A percentile compares a stretch with the other conserved stretches of the same genome.
phyloP scores from a whole-genome alignment of 306 rosid species.

The Begonia loranthoides region DNA sequence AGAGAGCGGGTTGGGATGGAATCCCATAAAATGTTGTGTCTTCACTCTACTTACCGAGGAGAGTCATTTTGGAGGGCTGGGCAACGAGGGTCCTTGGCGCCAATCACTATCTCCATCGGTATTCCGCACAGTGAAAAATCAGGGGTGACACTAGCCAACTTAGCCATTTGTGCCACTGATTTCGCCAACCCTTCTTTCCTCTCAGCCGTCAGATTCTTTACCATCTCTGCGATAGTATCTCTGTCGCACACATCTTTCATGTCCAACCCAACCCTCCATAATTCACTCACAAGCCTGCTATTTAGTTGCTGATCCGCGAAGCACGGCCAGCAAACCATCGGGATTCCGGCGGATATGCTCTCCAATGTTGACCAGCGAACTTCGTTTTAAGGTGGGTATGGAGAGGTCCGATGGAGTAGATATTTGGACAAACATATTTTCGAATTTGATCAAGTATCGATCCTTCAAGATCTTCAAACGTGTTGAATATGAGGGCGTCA shows the following conservation, averaged over 20 bases:
- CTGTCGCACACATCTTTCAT: constrained; percentile 12
- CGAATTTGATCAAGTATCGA: constrained; percentile 1
- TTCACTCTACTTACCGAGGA: too few species aligned
- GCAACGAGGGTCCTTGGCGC: too few species aligned
- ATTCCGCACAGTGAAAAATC: too few species aligned
- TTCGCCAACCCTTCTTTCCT: constrained; percentile 11
- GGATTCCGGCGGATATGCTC: constrained; percentile 16
- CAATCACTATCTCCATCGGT: too few species aligned
- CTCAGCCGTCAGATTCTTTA: constrained; percentile 14
- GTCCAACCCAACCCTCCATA: constrained; percentile 20
- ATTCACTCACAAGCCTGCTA: constrained; percentile 20
- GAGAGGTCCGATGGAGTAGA: constrained; percentile 13
- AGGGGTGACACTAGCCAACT: constrained; percentile 16
- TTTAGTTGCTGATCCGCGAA: constrained; percentile 12
- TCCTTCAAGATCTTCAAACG: constrained; percentile 5
- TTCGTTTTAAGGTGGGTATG: constrained; percentile 6
- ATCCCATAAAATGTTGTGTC: too few species aligned
- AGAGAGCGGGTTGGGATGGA: too few species aligned
- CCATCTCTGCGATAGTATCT: constrained; percentile 6
- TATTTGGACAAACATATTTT: background rate
- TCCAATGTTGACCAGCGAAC: constrained; percentile 12
- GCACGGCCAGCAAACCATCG: constrained; percentile 25
- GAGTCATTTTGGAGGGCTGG: too few species aligned
- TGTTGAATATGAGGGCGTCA: constrained; percentile 7
- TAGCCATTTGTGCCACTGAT: constrained; percentile 12